Base-by-base conservation (phyloP, 345 rosid species). In the Viola odorata region DNA sequence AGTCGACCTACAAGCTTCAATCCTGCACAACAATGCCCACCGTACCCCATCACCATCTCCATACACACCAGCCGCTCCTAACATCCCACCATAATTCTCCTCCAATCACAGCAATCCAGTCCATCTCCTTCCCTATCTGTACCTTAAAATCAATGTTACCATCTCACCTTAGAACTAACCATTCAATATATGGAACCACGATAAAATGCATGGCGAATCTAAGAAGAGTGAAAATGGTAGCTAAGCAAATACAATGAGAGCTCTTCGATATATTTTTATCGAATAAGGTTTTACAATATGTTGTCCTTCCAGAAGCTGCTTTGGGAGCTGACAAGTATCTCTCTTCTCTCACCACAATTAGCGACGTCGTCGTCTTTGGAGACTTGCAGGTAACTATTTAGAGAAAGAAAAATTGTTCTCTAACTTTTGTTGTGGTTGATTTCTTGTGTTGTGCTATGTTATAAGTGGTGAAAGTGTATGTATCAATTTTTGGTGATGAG, bases 401-500 rank as follows among this genome's bases (percentile, higher is more conserved):
- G 50, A 23, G 32, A 23, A 23, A 23, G 32, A 23, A 23, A 23
- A 9, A 13, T 8, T 51, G 54, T 51, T 63, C 15, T 70, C 12
- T 13, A 47, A 0, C 7, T 11, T 1, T 10, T 36, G 32, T n/a
- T n/a, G 49, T 12, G 39, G 37, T 11, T 17, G 14, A 5, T 15
- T 40, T 0, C 13, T 41, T 1, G 36, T 64, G 16, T 15, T 60
- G 42, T 39, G n/a, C 7, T 44, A 54, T 37, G 9, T 45, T 37
- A 67, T 63, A 89, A 96, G 94, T 92, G 66, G 98, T 89, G 39
- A 92, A 92, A 75, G 98, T 89, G 5, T 92, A 81, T 75, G 88
- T 92, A 14, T 92, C 98, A 6, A 96, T 89, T 58, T 92, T 87
- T 63, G 98, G 98, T 4, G 96, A 92, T 66, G 98, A 92, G 58